A percentile compares a stretch with the other conserved stretches of the same genome.
phyloP scores from a whole-genome alignment of 2,329 filamentous ascomycete genomes.

The Neopestalotiopsis clavispora region DNA sequence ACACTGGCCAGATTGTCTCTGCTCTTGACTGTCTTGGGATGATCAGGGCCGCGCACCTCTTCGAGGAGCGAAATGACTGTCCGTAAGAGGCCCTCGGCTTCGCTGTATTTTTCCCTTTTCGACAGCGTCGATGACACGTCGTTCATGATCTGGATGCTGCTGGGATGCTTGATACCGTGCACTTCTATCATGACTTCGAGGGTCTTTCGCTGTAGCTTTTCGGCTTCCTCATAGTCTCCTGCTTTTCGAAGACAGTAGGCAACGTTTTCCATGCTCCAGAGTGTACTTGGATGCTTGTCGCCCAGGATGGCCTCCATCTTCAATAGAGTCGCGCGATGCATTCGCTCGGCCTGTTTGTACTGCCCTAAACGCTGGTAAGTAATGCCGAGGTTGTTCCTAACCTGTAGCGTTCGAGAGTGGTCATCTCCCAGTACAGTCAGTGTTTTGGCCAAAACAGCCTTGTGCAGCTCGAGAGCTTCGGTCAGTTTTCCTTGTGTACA shows the following conservation, averaged over 20 bases:
- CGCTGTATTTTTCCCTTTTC: neutral
- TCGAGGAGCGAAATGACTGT: neutral
- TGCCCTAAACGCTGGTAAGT: neutral
- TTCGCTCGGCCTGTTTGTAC: neutral
- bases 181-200: neutral
- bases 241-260: neutral
- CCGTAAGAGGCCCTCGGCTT: neutral
- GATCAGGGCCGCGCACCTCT: neutral
- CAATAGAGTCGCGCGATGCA: neutral
- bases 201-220: neutral
- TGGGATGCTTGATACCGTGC: neutral
- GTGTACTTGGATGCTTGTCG: conserved; percentile 5
- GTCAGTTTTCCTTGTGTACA: neutral
- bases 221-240: conserved; percentile 4
- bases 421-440: neutral
- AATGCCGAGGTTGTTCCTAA: neutral
- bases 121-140: neutral
- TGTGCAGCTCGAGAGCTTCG: neutral
- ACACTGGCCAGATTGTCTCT: conserved; percentile 5
- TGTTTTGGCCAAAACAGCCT: neutral
- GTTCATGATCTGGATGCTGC: neutral
- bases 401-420: neutral
- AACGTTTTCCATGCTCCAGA: conserved; percentile 2
- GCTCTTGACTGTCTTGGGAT: conserved; percentile 11
- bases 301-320: neutral